Evolutionary conservation across 805 yeast species (phyloP), one percentile per base, ranked within the genome.

Genomic region (Metschnikowia gruessii): DNA sequence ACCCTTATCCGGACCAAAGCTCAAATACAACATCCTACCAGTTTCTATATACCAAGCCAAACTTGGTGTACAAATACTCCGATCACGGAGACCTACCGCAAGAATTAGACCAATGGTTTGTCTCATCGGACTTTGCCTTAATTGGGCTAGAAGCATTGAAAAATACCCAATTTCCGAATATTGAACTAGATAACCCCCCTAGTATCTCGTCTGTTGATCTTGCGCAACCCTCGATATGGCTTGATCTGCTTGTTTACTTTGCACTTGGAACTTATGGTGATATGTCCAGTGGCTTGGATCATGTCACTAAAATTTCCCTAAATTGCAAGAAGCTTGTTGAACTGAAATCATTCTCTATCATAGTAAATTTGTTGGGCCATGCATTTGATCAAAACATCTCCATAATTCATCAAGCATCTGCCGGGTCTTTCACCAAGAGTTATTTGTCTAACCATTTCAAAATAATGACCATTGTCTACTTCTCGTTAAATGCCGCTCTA

Each of bases 51-150:
- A 64, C 64, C 17, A 64, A 65, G 45, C 61, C 65, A 21, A 63
- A 63, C 39, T 53, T 72, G 34, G 54, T 58, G 15, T 71, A 66
- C 51, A 49, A 57, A 26, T 60, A 69, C 40, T 29, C 44, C 16
- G 75, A 72, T 34, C 45, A 50, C 33, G 64, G 59, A 1, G 46
- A 41, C 5, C 55, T 72, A 17, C 55, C 51, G 12, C 52, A 50
- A 17, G 75, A 69, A 43, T 48, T 72, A 18, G 57, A 59, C 22
- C 72, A 70, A 40, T 72, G 77, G 77, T 72, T 72, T 45, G 57
- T 63, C 3, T 54, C 51, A 34, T 53, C 60, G 37, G 76, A 72
- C 53, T 63, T 62, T 34, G 45, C 46, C 16, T 40, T 26, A 9
- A n/a, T 50, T 21, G 48, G 42, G 10, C 39, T 46, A 22, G 37